phyloP scores from a whole-genome alignment of 192 early-diverging fungal genomes.

The Radiomyces spectabilis region DNA sequence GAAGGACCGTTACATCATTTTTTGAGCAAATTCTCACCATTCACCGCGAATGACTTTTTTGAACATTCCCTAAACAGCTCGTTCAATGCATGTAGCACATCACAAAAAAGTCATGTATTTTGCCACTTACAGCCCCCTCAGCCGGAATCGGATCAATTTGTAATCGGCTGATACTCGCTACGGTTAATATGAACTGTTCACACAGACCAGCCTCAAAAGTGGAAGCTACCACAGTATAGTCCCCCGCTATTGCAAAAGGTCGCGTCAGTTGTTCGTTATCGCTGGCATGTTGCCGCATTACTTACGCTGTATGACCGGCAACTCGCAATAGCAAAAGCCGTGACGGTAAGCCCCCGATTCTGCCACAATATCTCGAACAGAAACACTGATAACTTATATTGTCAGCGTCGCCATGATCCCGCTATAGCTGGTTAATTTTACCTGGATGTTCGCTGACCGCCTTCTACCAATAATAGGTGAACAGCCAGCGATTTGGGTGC shows the following conservation, averaged over 20 bases:
- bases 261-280: too few relatives aligned
- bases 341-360: conserved; percentile 70
- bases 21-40: conserved; percentile 33
- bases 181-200: conserved; percentile 60
- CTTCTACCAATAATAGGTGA: conserved; percentile 60
- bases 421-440: conserved; percentile 13
- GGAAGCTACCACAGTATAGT: conserved; percentile 73
- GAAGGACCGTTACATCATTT: background rate
- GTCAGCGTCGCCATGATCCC: background rate
- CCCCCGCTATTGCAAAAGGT: conserved; percentile 47
- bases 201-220: conserved; percentile 67
- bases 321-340: conserved; percentile 67
- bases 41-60: conserved; percentile 41
- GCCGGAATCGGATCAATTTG: conserved; percentile 49
- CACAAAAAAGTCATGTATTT: background rate
- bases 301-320: conserved; percentile 50
- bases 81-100: too few relatives aligned
- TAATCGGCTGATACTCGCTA: conserved; percentile 47
- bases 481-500: conserved; percentile 55
- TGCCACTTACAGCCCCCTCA: conserved; percentile 60
- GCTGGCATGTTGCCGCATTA: too few relatives aligned
- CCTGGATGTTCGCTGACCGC: conserved; percentile 65
- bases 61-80: conserved; percentile 53
- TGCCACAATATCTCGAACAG: conserved; percentile 53
- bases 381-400: conserved; percentile 24